A percentile compares a stretch with the other conserved stretches of the same genome.
phyloP scores from a whole-genome alignment of 345 rosid species.

The Heritiera littoralis region DNA sequence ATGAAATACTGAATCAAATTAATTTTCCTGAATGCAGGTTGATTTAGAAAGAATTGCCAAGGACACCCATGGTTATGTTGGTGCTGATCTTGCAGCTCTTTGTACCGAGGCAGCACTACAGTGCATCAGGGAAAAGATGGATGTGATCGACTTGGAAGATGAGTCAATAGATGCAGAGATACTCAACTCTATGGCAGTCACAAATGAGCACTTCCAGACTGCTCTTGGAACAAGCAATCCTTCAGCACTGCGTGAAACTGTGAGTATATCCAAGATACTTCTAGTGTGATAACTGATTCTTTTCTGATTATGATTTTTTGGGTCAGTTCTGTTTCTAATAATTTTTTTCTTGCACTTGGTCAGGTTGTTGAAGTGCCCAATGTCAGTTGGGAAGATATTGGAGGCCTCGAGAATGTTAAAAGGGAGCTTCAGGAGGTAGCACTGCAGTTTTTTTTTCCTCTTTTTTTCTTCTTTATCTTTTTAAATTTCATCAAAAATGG shows the following conservation, averaged over 20 bases:
- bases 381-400: slow-evolving; percentile 85
- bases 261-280: slow-evolving; percentile 34
- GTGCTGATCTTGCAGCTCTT: slow-evolving; percentile 95
- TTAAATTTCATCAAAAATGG: not conserved
- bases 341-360: not conserved
- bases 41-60: slow-evolving; percentile 92
- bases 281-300: not conserved
- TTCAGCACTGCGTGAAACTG: slow-evolving; percentile 84
- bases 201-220: slow-evolving; percentile 91
- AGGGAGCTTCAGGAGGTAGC: slow-evolving; percentile 96
- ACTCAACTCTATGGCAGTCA: slow-evolving; percentile 90
- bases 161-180: slow-evolving; percentile 92
- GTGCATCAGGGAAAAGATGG: slow-evolving; percentile 98
- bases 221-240: slow-evolving; percentile 90
- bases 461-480: not conserved
- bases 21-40: slow-evolving; percentile 47
- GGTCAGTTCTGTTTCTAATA: slow-evolving; percentile 10
- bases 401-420: slow-evolving; percentile 94
- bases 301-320: not conserved
- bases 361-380: slow-evolving; percentile 99
- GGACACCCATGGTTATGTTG: slow-evolving; percentile 97
- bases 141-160: slow-evolving; percentile 95
- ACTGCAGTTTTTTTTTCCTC: not conserved
- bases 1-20: not conserved
- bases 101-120: slow-evolving; percentile 99